These are phyloP conservation scores for Margaritispora aquatica DNA, from an alignment of 495 filamentous ascomycete species.

Conservation along the genomic window DNA sequence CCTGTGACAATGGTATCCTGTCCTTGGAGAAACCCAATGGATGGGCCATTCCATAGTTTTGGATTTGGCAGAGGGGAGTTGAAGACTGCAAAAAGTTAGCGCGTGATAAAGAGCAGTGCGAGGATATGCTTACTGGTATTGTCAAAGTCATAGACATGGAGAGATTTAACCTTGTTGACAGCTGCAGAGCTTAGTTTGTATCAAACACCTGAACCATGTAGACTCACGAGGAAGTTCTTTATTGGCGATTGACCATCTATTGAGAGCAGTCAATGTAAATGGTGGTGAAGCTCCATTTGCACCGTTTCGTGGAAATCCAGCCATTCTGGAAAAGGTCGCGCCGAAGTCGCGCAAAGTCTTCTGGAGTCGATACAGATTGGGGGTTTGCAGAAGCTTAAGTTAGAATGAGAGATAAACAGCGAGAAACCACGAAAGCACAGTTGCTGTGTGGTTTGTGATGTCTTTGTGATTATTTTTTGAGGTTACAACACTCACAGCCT, in stretches of 20 bases:
- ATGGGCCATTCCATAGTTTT: slow-evolving; percentile 75
- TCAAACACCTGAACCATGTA: slow-evolving; percentile 9
- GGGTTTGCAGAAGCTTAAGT: not conserved
- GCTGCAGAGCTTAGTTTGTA: slow-evolving; percentile 32
- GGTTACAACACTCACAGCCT: not conserved
- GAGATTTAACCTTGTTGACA: slow-evolving; percentile 60
- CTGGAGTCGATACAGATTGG: slow-evolving; percentile 8
- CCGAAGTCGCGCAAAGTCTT: slow-evolving; percentile 12
- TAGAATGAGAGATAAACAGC: not conserved
- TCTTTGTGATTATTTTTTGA: not conserved
- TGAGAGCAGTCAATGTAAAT: slow-evolving; percentile 65
- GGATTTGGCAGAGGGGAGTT: slow-evolving; percentile 82
- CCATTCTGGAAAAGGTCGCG: slow-evolving; percentile 16
- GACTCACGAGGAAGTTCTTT: slow-evolving; percentile 54
- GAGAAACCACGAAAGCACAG: not conserved
- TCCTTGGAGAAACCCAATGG: slow-evolving; percentile 66
- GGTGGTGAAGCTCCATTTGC: slow-evolving; percentile 20
- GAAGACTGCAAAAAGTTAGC: slow-evolving; percentile 57
- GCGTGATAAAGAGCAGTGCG: not conserved
- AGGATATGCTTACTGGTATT: slow-evolving; percentile 69
- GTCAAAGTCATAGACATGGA: slow-evolving; percentile 98
- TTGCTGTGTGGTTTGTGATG: not conserved
- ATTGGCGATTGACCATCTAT: slow-evolving; percentile 73
- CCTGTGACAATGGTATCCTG: slow-evolving; percentile 75
- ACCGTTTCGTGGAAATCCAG: slow-evolving; percentile 1